Base-by-base conservation (phyloP, 495 filamentous ascomycete genomes). In the Penicillium waksmanii region DNA sequence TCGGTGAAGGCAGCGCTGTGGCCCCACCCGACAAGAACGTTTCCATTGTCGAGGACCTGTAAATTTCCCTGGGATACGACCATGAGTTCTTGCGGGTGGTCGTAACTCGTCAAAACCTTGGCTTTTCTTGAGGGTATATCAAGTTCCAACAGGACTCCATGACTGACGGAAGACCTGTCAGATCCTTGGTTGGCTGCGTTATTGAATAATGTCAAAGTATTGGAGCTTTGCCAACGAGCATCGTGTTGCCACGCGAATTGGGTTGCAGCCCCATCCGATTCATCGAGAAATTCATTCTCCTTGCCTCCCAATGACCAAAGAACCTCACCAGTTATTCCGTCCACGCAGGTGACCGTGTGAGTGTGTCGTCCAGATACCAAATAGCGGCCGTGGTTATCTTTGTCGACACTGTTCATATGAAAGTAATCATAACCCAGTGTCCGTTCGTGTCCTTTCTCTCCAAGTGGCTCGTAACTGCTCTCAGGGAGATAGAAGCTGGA, bases 361-460 rank as follows among this genome's bases (percentile, higher is more conserved):
- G 75, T 77, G 57, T 86, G 78, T 11, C 83, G 79, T 8, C 73
- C 77, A 5, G 84, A 86, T 25, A 86, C 72, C 5, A 86, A 63
- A 56, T 85, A 86, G 53, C 78, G 78, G 6, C 84, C 82, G 8
- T 77, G 66, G 5, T 64, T 56, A 59, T 80, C 69, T 64, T 85
- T 84, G 69, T 85, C 84, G 51, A 86, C 76, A 47, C 79, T 82
- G 67, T 85, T 85, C 59, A 86, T 77, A 60, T 85, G 83, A 67
- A 82, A 84, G 64, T 81, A 85, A 61, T 86, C 82, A 40, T 60
- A 75, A 17, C 50, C 61, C 11, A 55, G 19, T 8, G 57, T 60
- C 19, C 61, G 58, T 40, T 63, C 61, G 35, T 58, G 21, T 2
- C 73, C 69, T n/a, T 53, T 58, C n/a, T 66, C 48, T 8, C 27